Conservation (phyloP, 805 yeast genomes). For the Nakazawaea ambrosiae region DNA sequence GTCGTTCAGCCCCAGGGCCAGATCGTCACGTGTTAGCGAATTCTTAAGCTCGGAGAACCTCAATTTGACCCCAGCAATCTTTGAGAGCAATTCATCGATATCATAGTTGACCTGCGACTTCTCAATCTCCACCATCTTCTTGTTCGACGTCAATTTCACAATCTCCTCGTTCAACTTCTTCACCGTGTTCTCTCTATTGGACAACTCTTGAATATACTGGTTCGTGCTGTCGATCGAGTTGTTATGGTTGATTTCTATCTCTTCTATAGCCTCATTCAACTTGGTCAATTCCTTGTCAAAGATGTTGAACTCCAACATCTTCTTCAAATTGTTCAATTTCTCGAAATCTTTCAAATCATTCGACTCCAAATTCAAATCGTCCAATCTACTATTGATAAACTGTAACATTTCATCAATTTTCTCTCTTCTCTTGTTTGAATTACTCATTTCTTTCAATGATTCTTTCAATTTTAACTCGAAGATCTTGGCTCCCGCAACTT, state of each 20-base stretch:
- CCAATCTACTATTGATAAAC: constrained; percentile 63
- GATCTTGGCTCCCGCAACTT: constrained; percentile 91
- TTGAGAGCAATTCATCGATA: constrained; percentile 38
- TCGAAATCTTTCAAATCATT: constrained; percentile 68
- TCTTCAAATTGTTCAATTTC: constrained; percentile 56
- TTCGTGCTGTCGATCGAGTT: constrained; percentile 45
- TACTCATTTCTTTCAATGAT: constrained; percentile 71
- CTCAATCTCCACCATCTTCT: constrained; percentile 50
- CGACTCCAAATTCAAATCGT: constrained; percentile 76
- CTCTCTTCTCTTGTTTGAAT: constrained; percentile 59
- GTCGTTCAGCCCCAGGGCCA: constrained; percentile 23
- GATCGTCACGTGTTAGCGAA: constrained; percentile 22
- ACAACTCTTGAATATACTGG: constrained; percentile 45
- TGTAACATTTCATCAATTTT: constrained; percentile 68
- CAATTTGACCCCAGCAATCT: constrained; percentile 43
- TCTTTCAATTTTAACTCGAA: constrained; percentile 79
- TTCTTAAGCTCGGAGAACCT: constrained; percentile 36
- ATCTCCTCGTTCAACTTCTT: constrained; percentile 38
- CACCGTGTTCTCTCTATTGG: constrained; percentile 50
- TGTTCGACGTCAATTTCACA: constrained; percentile 36
- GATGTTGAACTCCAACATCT: constrained; percentile 66
- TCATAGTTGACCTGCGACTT: constrained; percentile 44
- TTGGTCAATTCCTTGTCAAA: constrained; percentile 71
- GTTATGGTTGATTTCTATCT: constrained; percentile 51
- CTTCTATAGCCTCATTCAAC: constrained; percentile 52